These are phyloP conservation scores for Diaporthe capsici DNA, from an alignment of 2,329 filamentous ascomycete genomes.

Conservation along the genomic window DNA sequence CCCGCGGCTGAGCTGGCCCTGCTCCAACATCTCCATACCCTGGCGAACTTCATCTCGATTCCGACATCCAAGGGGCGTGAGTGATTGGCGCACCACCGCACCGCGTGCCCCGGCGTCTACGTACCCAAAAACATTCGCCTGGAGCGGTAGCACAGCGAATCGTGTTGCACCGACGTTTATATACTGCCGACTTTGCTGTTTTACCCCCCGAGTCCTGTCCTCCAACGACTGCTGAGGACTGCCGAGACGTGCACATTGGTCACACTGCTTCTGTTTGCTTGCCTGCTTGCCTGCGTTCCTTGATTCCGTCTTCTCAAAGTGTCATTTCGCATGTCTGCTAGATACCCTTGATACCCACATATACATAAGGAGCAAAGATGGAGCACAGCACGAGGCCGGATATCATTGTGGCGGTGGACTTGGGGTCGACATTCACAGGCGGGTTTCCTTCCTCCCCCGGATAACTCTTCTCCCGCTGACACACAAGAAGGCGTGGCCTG, in stretches of 20 bases:
- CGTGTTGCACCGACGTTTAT: conserved; percentile 14
- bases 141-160: conserved; percentile 37
- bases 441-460: conserved; percentile 26
- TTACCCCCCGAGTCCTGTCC: not conserved
- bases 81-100: not conserved
- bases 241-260: conserved; percentile 27
- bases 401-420: conserved; percentile 59
- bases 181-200: conserved; percentile 11
- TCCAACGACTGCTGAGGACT: not conserved
- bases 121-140: conserved; percentile 20
- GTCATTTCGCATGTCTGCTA: not conserved
- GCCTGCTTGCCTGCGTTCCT: conserved; percentile 1
- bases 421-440: conserved; percentile 63
- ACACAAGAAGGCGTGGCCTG: conserved; percentile 52
- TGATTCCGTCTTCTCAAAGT: not conserved
- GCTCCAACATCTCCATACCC: conserved; percentile 21
- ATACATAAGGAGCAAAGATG: conserved; percentile 9
- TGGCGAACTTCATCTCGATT: conserved; percentile 7
- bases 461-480: conserved; percentile 13
- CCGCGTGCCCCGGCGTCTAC: conserved; percentile 30
- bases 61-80: not conserved
- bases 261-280: conserved; percentile 11
- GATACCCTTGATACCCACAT: conserved; percentile 28
- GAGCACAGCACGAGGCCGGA: conserved; percentile 48
- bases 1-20: conserved; percentile 25